Base-by-base conservation (phyloP, 805 yeast species). In the Torulaspora delbrueckii region DNA sequence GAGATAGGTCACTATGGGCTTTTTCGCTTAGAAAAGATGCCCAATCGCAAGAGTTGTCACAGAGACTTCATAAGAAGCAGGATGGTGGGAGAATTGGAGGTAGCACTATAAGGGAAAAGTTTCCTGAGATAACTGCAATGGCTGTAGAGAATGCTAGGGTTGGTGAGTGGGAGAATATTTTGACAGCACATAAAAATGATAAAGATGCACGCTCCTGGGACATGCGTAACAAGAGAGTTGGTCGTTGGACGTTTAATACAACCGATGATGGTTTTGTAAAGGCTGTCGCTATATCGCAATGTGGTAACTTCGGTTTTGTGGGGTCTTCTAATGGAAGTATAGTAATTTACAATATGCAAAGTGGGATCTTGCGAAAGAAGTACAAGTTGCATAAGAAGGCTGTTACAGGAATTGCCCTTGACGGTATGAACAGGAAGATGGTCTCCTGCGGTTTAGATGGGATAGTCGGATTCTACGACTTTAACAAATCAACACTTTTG, bases 11-110 rank as follows among this genome's bases (percentile, higher is more conserved):
- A 1, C 75, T 95, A 55, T 93, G 98, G 98, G 76, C 80, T 7
- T 91, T 93, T 58, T 90, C 98, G 1, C 72, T 93, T 43, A 77
- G 98, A 57, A 93, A 93, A 63, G 98, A 93, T 65, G 95, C 97
- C 0, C 99, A 93, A 67, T 86, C 96, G 3, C 96, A 87, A 59
- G 95, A 89, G 62, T 69, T 93, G 58, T 89, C 97, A 0, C 97
- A 90, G 66, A 78, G 85, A 53, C 70, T 77, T 16, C 72, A 71
- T 37, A 73, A 73, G 53, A 68, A 65, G 16, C 49, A 58, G 9
- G 72, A 73, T 47, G 77, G 77, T 34, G 62, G 63, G 30, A 75
- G 84, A 54, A 68, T 71, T 42, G 84, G 77, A 4, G 89, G 90
- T n/a, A 67, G 71, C 24, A 69, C 76, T 25, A 68, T 78, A 56